Evolutionary conservation across 179 eudicot genomes (phyloP).

Genomic region (Dionaea muscipula): DNA sequence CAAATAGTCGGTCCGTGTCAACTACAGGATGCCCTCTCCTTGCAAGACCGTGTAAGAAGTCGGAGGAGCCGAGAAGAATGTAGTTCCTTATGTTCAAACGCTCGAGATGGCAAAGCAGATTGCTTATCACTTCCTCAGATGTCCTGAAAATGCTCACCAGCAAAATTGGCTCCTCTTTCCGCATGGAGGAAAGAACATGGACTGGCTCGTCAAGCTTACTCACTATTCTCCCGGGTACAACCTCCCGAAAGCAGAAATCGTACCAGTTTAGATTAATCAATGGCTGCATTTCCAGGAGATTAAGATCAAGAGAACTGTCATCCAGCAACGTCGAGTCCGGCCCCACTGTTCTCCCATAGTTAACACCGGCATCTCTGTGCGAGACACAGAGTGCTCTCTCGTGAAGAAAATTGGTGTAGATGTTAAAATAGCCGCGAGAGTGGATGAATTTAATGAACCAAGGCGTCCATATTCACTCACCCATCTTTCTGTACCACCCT

Average conservation of each 20-base stretch:
- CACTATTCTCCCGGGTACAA: conserved; percentile 50
- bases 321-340: conserved; percentile 72
- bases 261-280: conserved; percentile 62
- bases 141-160: conserved; percentile 37
- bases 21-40: conserved; percentile 83
- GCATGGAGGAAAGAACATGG: conserved; percentile 39
- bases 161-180: conserved; percentile 40
- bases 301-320: conserved; percentile 28
- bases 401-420: conserved; percentile 64
- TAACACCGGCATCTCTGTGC: conserved; percentile 95
- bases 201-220: conserved; percentile 37
- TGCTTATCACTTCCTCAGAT: conserved; percentile 32
- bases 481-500: conserved; percentile 95
- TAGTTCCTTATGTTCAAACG: conserved; percentile 55
- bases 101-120: conserved; percentile 80
- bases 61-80: conserved; percentile 50
- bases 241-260: conserved; percentile 82
- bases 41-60: conserved; percentile 49
- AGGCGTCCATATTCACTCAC: conserved; percentile 96
- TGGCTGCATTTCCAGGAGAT: conserved; percentile 39
- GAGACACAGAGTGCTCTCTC: conserved; percentile 77
- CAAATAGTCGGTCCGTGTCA: conserved; percentile 30
- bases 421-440: conserved; percentile 65
- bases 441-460: conserved; percentile 95
- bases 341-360: conserved; percentile 81